phyloP scores from a whole-genome alignment of 306 rosid species.

The Dryas octopetala region DNA sequence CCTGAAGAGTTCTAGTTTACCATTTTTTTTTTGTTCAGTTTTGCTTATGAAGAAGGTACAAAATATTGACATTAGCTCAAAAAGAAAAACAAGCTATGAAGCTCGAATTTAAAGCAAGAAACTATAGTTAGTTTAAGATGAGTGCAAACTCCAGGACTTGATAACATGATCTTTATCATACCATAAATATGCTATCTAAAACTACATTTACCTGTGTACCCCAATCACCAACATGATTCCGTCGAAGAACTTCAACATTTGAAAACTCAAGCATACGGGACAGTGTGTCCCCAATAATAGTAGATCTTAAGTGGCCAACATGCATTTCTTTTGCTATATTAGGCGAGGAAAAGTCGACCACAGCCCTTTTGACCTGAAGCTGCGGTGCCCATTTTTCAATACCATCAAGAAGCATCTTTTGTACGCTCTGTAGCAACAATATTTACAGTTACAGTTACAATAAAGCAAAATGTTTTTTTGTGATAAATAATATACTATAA shows the following conservation, averaged over 20 bases:
- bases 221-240: slow-evolving; percentile 97
- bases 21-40: background rate
- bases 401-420: slow-evolving; percentile 73
- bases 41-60: background rate
- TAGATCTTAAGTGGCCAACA: slow-evolving; percentile 95
- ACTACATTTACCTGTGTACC: background rate
- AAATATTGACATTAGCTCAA: too few relatives aligned
- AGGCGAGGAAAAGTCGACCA: slow-evolving; percentile 94
- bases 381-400: slow-evolving; percentile 85
- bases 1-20: background rate
- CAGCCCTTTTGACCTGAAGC: slow-evolving; percentile 59
- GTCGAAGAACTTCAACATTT: slow-evolving; percentile 67
- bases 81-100: background rate
- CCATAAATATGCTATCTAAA: background rate
- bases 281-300: slow-evolving; percentile 89
- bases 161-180: too few relatives aligned
- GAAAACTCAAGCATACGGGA: slow-evolving; percentile 94
- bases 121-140: background rate
- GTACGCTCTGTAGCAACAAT: slow-evolving; percentile 58
- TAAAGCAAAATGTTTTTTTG: background rate
- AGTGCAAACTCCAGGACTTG: too few relatives aligned
- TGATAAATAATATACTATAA: too few relatives aligned
- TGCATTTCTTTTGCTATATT: slow-evolving; percentile 98
- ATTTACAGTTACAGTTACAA: slow-evolving; percentile 1
- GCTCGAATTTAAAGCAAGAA: background rate